Evolutionary conservation across 257 asterid genomes (phyloP).

Genomic region (Apocynum venetum): DNA sequence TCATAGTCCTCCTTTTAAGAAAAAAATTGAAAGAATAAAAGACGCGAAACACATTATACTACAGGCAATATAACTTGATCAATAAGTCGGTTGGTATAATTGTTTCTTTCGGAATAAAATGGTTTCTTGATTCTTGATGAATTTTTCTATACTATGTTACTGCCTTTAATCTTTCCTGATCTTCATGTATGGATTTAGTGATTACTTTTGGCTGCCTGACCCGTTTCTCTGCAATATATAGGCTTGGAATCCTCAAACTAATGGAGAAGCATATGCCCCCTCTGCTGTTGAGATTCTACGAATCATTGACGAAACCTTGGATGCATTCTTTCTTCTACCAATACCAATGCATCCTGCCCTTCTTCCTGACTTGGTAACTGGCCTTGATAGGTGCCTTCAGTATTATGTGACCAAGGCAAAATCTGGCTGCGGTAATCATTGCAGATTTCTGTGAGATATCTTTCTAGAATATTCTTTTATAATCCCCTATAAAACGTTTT

Average conservation of each 20-base stretch:
- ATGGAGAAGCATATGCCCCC: slow-evolving; percentile 82
- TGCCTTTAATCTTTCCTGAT: not conserved
- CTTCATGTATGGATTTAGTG: not conserved
- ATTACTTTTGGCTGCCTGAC: not conserved
- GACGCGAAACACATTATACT: not conserved
- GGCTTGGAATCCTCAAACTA: slow-evolving; percentile 84
- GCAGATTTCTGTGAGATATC: slow-evolving; percentile 1
- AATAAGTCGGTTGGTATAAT: not conserved
- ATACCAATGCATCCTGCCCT: slow-evolving; percentile 94
- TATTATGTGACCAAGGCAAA: slow-evolving; percentile 76
- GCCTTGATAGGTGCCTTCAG: slow-evolving; percentile 88
- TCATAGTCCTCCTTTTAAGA: not conserved
- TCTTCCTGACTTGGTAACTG: slow-evolving; percentile 77
- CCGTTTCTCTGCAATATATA: slow-evolving; percentile 22
- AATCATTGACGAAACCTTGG: slow-evolving; percentile 78
- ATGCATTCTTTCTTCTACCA: slow-evolving; percentile 87
- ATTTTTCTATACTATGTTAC: not conserved
- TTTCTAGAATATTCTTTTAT: slow-evolving; percentile 10
- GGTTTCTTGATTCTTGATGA: not conserved
- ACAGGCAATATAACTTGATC: not conserved
- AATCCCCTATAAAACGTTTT: slow-evolving; percentile 6
- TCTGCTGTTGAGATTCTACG: slow-evolving; percentile 89
- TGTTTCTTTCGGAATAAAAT: not conserved
- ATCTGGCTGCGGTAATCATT: slow-evolving; percentile 78
- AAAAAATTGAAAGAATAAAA: not conserved